Evolutionary conservation across 306 rosid genomes (phyloP), one percentile per base, ranked within the genome.

Genomic region (Sesbania bispinosa): DNA sequence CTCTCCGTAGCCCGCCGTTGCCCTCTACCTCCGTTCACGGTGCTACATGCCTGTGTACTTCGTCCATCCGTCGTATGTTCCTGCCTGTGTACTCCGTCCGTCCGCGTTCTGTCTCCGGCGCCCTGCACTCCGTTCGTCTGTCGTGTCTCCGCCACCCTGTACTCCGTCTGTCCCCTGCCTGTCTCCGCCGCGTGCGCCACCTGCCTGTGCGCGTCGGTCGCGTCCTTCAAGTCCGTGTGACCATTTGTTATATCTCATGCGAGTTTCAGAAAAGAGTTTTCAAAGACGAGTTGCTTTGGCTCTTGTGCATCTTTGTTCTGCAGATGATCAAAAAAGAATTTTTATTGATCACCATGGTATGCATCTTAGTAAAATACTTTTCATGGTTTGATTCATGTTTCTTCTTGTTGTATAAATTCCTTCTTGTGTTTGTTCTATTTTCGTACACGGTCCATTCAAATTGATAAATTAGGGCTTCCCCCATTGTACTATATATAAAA

Each of bases 221-320:
- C n/a, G n/a, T n/a, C n/a, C n/a, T n/a, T n/a, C n/a, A n/a, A n/a
- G n/a, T n/a, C n/a, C n/a, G n/a, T n/a, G n/a, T n/a, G n/a, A 77
- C 64, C 93, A 92, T 79, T 76, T 92, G 76, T 79, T 92, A 76
- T 88, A 92, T 74, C 81, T 92, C 73, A 87, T 89, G 92, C 93
- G 88, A 77, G 89, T 77, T 69, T 89, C 85, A 15, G 97, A 92
- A 33, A 87, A 83, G 85, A 54, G 75, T 74, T 81, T 89, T 71
- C 96, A 84, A 84, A 92, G 86, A 83, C 85, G 90, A 42, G 86
- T 87, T 74, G 87, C 97, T 77, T 85, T 92, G 81, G 96, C 96
- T 50, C 92, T 92, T 84, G 97, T 96, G 7, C 97, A 92, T 82
- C 93, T 89, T 81, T 87, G 97, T 73, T 83, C 88, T 30, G 89